These are phyloP conservation scores for Arthrinium puccinioides DNA, from an alignment of 2,329 filamentous ascomycete species.

Conservation along the genomic window DNA sequence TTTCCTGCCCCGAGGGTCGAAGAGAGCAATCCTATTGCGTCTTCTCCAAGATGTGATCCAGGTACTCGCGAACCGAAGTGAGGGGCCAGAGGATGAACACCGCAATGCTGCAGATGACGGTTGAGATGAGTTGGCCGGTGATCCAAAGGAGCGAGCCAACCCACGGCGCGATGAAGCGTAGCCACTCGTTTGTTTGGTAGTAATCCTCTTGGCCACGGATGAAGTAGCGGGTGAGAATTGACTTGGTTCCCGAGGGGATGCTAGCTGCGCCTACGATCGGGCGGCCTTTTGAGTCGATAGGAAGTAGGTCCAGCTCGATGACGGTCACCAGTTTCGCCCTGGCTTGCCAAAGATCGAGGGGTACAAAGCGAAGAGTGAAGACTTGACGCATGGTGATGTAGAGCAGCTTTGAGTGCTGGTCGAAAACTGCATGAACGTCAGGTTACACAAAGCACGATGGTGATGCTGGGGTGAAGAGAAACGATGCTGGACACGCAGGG, in stretches of 20 bases:
- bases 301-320: constrained; percentile 48
- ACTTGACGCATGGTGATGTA: constrained; percentile 69
- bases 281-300: constrained; percentile 15
- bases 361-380: constrained; percentile 71
- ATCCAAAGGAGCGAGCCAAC: constrained; percentile 46
- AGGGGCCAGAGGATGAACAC: constrained; percentile 27
- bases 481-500: too few species aligned
- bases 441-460: too few species aligned
- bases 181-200: constrained; percentile 69
- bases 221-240: constrained; percentile 48
- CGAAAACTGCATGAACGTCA: constrained; percentile 48
- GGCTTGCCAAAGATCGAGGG: constrained; percentile 56
- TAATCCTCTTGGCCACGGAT: constrained; percentile 73
- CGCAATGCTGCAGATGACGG: constrained; percentile 56
- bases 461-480: too few species aligned
- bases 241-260: constrained; percentile 16
- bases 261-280: constrained; percentile 6
- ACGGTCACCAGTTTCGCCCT: constrained; percentile 63
- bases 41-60: too few species aligned
- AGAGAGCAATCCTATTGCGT: too few species aligned
- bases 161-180: constrained; percentile 63
- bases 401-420: constrained; percentile 56
- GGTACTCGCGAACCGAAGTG: too few species aligned
- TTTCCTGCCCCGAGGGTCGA: too few species aligned
- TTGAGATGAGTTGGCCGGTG: constrained; percentile 56